A percentile compares a stretch with the other conserved stretches of the same genome.
These are phyloP conservation scores for Priceomyces medius DNA, from an alignment of 805 yeast genomes.

Conservation along the genomic window DNA sequence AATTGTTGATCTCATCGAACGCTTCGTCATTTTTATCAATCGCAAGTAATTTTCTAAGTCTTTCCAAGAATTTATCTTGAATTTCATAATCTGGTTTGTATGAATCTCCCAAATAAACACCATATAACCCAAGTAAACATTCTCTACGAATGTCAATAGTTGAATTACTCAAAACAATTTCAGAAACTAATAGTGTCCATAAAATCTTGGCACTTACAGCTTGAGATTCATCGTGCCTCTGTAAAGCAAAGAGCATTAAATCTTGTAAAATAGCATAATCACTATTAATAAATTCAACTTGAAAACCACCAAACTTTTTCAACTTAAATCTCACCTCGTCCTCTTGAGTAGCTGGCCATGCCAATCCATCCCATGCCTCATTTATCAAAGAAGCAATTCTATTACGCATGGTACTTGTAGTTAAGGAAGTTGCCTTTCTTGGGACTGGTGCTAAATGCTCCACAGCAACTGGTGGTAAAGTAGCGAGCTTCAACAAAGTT, in stretches of 20 bases:
- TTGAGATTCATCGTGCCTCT: constrained; percentile 60
- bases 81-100: constrained; percentile 58
- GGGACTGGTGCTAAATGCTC: constrained; percentile 74
- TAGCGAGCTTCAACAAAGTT: constrained; percentile 55
- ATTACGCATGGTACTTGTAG: constrained; percentile 63
- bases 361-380: constrained; percentile 73
- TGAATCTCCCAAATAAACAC: constrained; percentile 54
- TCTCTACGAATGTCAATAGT: constrained; percentile 62
- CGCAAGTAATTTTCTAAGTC: constrained; percentile 48
- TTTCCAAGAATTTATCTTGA: constrained; percentile 51
- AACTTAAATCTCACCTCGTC: constrained; percentile 60
- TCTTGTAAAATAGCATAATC: constrained; percentile 64
- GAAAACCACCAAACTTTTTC: constrained; percentile 65
- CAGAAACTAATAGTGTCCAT: constrained; percentile 72
- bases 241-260: constrained; percentile 66
- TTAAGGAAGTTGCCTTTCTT: constrained; percentile 61
- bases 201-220: constrained; percentile 61
- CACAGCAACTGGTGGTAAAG: constrained; percentile 65
- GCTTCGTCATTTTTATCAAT: constrained; percentile 68
- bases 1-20: constrained; percentile 45
- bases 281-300: constrained; percentile 56
- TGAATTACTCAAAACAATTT: constrained; percentile 57
- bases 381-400: constrained; percentile 55
- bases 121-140: constrained; percentile 62
- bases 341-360: constrained; percentile 57